Base-by-base conservation (phyloP, 2,329 filamentous ascomycete genomes). In the Neoarthrinium moseri region DNA sequence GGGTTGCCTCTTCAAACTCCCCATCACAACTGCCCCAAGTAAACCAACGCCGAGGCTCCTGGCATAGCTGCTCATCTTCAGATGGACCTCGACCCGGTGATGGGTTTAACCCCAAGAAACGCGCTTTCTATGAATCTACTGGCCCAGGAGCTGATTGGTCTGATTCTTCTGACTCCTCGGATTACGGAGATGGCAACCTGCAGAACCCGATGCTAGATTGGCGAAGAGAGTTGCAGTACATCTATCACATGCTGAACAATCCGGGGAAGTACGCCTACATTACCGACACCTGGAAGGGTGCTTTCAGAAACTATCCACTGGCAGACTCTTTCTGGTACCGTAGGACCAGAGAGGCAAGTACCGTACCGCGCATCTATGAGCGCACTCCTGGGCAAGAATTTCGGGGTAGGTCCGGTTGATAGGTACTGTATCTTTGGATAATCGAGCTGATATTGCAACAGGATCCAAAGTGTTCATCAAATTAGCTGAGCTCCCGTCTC, bases 251-350 rank as follows among this genome's bases (percentile, higher is more conserved):
- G 24, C 36, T 64, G 10, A 61, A 57, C 20, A 56, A 51, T 13
- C 57, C 58, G 32, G 53, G 61, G 29, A 50, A 60, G 46, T 62
- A 56, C 26, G 55, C 58, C 3, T 49, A 63, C n/a, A 57, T 64
- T 54, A 60, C 61, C 15, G 55, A 57, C 6, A 59, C 56, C 27
- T 65, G 62, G 62, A 52, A 45, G 49, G 56, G 61, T 53, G 55
- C 60, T 47, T 59, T 65, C 41, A 54, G 53, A 34, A 61, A 61
- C 15, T 55, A 60, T 29, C 61, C 61, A 32, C 46, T 63, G 17
- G 59, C 62, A 5, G 53, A 61, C 21, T 52, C 53, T 15, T 50
- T 65, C 18, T 65, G 60, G 47, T 65, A 64, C 36, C 23, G 45
- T 32, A 52, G 59, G 44, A 55, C 49, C 12, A 57, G 57, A 37